phyloP scores from a whole-genome alignment of 2,329 filamentous ascomycete species.

The Diaporthe australafricana region DNA sequence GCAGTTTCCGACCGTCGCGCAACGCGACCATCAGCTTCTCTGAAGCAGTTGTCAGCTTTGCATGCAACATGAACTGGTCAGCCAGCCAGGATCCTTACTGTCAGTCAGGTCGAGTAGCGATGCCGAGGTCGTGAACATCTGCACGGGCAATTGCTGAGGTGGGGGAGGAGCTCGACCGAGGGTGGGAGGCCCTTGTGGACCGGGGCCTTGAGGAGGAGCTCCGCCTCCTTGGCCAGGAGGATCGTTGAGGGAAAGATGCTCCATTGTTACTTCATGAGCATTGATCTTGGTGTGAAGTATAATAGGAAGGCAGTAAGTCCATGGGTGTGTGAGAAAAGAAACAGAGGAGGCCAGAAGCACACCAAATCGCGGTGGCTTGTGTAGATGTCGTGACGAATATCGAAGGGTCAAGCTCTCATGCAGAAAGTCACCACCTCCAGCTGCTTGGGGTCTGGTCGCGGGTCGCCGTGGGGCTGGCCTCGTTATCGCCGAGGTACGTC shows the following conservation, averaged over 20 bases:
- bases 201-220: constrained; percentile 45
- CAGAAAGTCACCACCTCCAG: constrained; percentile 19
- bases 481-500: constrained; percentile 30
- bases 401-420: constrained; percentile 16
- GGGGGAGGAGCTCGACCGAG: constrained; percentile 43
- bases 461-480: constrained; percentile 14
- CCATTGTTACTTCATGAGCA: constrained; percentile 57
- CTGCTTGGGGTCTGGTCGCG: constrained; percentile 28
- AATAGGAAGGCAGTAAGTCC: constrained; percentile 33
- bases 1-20: constrained; percentile 92
- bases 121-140: constrained; percentile 98
- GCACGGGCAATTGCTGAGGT: constrained; percentile 72
- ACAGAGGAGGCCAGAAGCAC: background rate
- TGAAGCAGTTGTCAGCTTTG: constrained; percentile 52
- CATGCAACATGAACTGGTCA: background rate
- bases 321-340: constrained; percentile 22
- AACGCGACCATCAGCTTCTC: constrained; percentile 95
- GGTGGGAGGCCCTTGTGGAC: constrained; percentile 40
- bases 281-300: constrained; percentile 27
- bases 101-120: constrained; percentile 96
- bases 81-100: constrained; percentile 70
- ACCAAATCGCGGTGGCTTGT: background rate
- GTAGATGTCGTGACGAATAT: constrained; percentile 7
- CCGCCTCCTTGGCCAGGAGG: constrained; percentile 50
- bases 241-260: constrained; percentile 65